Percentiles rank a stretch among this genome's conserved stretches.
phyloP scores from a whole-genome alignment of 306 rosid species.

The Medicago arabica region DNA sequence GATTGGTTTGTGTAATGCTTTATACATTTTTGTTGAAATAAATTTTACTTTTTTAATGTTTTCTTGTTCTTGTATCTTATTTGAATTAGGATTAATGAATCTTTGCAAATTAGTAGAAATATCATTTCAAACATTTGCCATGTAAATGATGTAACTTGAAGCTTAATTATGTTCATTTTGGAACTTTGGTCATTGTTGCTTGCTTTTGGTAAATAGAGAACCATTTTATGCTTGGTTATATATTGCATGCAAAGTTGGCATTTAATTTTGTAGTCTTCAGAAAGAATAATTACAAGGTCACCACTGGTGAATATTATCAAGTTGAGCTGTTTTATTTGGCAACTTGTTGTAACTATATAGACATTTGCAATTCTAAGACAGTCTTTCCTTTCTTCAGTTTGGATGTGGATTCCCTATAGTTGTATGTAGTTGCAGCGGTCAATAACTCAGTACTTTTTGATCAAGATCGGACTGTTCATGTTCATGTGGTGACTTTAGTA shows the following conservation, averaged over 20 bases:
- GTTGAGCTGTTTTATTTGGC: slow-evolving; percentile 16
- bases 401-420: not conserved
- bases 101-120: slow-evolving; percentile 5
- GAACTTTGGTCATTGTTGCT: not conserved
- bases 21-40: not conserved
- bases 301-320: not conserved
- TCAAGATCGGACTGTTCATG: not conserved
- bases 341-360: slow-evolving; percentile 4
- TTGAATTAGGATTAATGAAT: not conserved
- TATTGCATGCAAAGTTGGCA: slow-evolving; percentile 14
- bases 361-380: slow-evolving; percentile 6
- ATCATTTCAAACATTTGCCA: not conserved
- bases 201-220: not conserved
- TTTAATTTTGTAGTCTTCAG: not conserved
- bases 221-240: not conserved
- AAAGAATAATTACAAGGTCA: slow-evolving; percentile 1
- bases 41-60: not conserved
- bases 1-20: not conserved
- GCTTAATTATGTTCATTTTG: not conserved
- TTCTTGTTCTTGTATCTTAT: not conserved
- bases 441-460: not conserved
- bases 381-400: not conserved
- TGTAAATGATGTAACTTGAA: not conserved
- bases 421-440: not conserved
- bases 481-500: not conserved